Evolutionary conservation across 176 grass and related monocot species (phyloP), one percentile per base, ranked within the genome.

Genomic region (Oryza rufipogon): DNA sequence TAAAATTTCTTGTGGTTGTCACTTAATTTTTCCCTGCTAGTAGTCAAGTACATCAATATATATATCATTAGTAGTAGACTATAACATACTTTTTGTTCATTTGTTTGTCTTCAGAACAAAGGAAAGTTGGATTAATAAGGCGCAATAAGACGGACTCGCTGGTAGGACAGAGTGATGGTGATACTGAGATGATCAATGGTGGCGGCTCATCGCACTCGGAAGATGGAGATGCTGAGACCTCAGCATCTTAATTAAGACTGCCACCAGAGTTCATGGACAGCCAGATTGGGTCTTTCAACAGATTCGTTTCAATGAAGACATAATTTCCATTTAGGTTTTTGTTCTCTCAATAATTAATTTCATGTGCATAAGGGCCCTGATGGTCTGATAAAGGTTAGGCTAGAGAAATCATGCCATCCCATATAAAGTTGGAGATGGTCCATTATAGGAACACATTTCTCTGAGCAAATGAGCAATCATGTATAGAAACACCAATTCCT

Each of bases 131-230:
- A 20, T 69, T 67, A 5, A n/a, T 16, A 30, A 92, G 91, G 82
- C 91, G 81, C 76, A 94, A 85, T 56, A 94, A 89, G 78, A 49
- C 36, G 0, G 87, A 92, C 64, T 73, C 66, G 13, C 79, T 83
- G 87, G 78, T 54, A 76, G 48, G 42, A 13, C 76, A 88, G 65
- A 90, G 87, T 73, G 91, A 97, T 39, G 85, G 66, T 65, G 90
- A 95, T 56, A 85, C 68, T 22, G 90, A 90, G 83, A 88, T 81
- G 86, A 48, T 41, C 20, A 91, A 76, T 46, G 85, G 80, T 17
- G 85, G 87, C 6, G 86, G 70, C 66, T 96, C 91, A 66, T 94
- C 91, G 0, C 87, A 90, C 66, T 98, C 93, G 9, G 96, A 95
- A 15, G 94, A 90, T 71, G 92, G 89, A 47, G 91, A 96, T 52